Percentiles rank a stretch among this genome's conserved stretches.
phyloP scores from a whole-genome alignment of 768 basidiomycete genomes.

The Mrakia frigida region DNA sequence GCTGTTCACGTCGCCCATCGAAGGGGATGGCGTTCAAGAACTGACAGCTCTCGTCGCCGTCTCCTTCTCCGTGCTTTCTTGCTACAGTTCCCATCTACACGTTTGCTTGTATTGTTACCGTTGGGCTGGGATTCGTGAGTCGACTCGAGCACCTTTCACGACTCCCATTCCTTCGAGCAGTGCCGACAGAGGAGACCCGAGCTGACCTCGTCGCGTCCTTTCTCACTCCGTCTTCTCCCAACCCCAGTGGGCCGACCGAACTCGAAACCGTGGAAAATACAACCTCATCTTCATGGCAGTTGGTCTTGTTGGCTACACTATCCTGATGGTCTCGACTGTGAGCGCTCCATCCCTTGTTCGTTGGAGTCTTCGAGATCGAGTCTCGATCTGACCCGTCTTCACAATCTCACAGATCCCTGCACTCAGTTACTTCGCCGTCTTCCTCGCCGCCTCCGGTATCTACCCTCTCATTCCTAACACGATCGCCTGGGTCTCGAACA shows the following conservation, averaged over 20 bases:
- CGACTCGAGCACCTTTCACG: too few relatives aligned
- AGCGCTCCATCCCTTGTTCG: background rate
- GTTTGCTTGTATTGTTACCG: constrained; percentile 61
- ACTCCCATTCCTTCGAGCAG: too few relatives aligned
- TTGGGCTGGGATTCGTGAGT: constrained; percentile 42
- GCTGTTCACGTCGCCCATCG: background rate
- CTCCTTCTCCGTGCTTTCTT: background rate
- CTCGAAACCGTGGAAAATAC: constrained; percentile 57
- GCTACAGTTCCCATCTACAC: constrained; percentile 62
- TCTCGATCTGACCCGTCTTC: background rate
- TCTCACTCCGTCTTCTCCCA: background rate
- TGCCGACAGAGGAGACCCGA: too few relatives aligned
- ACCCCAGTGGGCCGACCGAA: constrained; percentile 52
- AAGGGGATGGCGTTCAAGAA: background rate
- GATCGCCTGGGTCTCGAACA: constrained; percentile 69
- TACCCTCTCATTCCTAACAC: constrained; percentile 57
- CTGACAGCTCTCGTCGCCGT: background rate
- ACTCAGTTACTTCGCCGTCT: constrained; percentile 19
- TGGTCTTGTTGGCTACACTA: constrained; percentile 61
- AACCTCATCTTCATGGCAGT: constrained; percentile 48
- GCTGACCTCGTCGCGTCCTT: background rate
- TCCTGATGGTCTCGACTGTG: constrained; percentile 52
- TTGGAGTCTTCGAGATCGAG: too few relatives aligned
- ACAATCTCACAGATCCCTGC: background rate
- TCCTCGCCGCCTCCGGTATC: constrained; percentile 56